Evolutionary conservation across 1,284 basidiomycete genomes (phyloP).

Genomic region (Exobasidium cylindrosporum): DNA sequence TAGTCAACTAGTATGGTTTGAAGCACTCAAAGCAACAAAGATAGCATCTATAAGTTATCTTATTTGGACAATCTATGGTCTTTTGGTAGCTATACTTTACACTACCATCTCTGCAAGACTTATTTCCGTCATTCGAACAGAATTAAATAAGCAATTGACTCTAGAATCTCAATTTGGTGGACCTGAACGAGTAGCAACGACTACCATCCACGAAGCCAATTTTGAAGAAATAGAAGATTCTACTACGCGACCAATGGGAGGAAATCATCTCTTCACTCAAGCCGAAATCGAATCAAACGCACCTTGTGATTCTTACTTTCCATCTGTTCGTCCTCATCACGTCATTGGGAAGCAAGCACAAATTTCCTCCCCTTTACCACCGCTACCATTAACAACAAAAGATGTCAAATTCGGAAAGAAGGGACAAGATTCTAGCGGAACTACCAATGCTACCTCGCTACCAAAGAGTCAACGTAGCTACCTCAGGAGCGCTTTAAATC

Average conservation of each 20-base stretch:
- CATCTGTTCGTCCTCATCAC: background rate
- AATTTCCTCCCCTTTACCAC: background rate
- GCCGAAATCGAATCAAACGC: background rate
- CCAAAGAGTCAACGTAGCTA: background rate
- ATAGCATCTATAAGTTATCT: background rate
- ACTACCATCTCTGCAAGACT: background rate
- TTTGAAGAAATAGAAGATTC: background rate
- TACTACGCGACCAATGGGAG: background rate
- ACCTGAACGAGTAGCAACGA: background rate
- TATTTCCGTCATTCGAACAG: background rate
- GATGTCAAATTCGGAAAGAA: background rate
- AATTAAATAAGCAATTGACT: background rate
- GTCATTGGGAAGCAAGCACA: background rate
- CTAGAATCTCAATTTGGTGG: background rate
- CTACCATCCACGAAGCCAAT: background rate
- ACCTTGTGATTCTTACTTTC: too few species aligned
- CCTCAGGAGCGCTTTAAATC: background rate
- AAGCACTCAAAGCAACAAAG: background rate
- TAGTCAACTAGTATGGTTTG: slow-evolving; percentile 1
- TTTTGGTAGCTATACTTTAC: background rate
- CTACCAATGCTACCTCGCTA: background rate
- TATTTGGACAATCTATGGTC: background rate
- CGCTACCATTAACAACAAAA: background rate
- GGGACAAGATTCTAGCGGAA: background rate
- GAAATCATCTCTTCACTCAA: background rate